Evolutionary conservation across 768 basidiomycete genomes (phyloP), one percentile per base, ranked within the genome.

Genomic region (Coprinopsis cinerea): DNA sequence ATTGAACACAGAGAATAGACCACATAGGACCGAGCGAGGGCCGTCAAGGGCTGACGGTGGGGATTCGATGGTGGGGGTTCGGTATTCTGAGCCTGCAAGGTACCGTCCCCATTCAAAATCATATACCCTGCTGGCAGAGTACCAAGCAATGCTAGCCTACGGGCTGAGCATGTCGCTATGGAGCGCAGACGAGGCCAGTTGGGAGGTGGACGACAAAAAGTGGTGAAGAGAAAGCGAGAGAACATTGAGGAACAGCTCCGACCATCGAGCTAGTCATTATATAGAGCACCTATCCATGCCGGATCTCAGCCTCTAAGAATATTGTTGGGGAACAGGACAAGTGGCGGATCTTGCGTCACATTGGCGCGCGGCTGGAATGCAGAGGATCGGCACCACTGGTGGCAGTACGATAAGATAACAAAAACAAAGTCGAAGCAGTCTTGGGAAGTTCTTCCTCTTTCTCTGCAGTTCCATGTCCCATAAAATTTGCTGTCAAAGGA

Each of bases 1-100:
- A 88, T 68, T 4, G 90, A 90, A 60, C 84, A 87, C 63, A 89
- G 73, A 4, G 85, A 74, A 68, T 88, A 95, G 24, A 95, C 92
- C 26, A 85, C 61, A 59, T 93, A 95, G 1, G 89, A 69, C 32
- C 92, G 78, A 41, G 89, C 51, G 18, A 57, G 48, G 40, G 47
- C 40, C 25, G 48, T 45, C 24, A 57, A 44, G 23, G 56, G 45
- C 22, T 49, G 51, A n/a, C 43, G 40, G n/a, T 51, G 34, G 17
- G 49, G 30, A 13, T 40, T 44, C 5, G 36, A 6, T 7, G 51
- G 39, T 7, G 44, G 26, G 7, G 44, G 35, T 14, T 52, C 51
- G 23, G 35, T 41, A 39, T 52, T 52, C n/a, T n/a, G n/a, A n/a
- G n/a, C n/a, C n/a, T n/a, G n/a, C n/a, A n/a, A n/a, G n/a, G n/a